Base-by-base conservation (phyloP, 495 filamentous ascomycete genomes). In the Podospora anserina region DNA sequence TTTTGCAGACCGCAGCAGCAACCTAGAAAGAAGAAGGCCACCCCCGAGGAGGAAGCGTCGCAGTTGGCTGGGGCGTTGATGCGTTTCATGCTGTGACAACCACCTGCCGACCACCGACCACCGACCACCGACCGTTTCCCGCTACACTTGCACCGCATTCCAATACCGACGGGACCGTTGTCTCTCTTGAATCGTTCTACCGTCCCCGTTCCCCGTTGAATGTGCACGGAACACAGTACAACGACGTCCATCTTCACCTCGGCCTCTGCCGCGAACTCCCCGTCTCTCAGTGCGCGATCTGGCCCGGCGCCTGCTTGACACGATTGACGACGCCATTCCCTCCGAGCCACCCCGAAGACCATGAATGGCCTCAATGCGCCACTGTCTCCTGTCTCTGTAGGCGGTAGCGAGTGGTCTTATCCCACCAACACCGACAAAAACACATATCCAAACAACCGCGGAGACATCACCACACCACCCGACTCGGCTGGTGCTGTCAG, bases 331-430 rank as follows among this genome's bases (percentile, higher is more conserved):
- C 13, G 39, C 9, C 9, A 13, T 61, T 56, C n/a, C 68, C 63
- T 66, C 68, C 69, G 62, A 57, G 26, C 63, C 30, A 60, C 65
- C n/a, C 61, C 68, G 70, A 73, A 74, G 69, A 81, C 72, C 71
- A 84, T 84, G 82, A 83, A 80, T 74, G 78, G 76, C 68, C 81
- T 81, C 75, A 82, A 84, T 84, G 81, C 82, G 76, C 90, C 91
- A 70, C 88, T 94, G 80, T 94, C 92, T 77, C 92, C 92, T 76
- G 88, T 92, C 77, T 94, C 92, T 77, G 70, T 86, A 85, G 88
- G 89, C 74, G 89, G 90, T 71, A 96, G 89, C 81, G 93, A 97
- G 79, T 97, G 92, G 93, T 93, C 92, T 73, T 94, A 96, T 76
- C 86, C 89, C 61, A 76, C 32, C 30, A 23, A 76, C 57, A 71